Percentiles rank a stretch among this genome's conserved stretches.
Evolutionary conservation across 495 filamentous ascomycete species (phyloP).

Genomic region (Penicillium odoratum): DNA sequence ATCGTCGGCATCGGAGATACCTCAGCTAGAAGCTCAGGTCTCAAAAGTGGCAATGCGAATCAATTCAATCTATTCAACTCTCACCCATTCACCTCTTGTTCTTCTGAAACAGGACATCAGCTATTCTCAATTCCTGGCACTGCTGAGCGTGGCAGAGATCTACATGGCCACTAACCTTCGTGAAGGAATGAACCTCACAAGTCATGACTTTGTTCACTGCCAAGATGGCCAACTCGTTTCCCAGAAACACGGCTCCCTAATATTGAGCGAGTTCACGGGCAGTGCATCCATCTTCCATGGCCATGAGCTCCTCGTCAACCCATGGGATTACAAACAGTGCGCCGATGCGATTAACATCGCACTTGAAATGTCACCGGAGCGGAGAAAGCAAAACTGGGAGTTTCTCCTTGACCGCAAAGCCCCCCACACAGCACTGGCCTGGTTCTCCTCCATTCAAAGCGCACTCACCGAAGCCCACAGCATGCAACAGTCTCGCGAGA

Average conservation of each 20-base stretch:
- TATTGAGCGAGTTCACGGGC: constrained; percentile 93
- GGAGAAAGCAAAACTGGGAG: constrained; percentile 69
- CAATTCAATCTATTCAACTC: constrained; percentile 75
- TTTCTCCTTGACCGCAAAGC: constrained; percentile 68
- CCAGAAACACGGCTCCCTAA: constrained; percentile 78
- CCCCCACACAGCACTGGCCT: constrained; percentile 71
- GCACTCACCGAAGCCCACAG: constrained; percentile 62
- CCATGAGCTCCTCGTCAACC: constrained; percentile 73
- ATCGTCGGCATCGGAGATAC: constrained; percentile 73
- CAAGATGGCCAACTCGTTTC: constrained; percentile 68
- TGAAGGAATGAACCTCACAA: constrained; percentile 89
- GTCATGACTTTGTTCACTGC: constrained; percentile 83
- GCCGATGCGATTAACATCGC: constrained; percentile 74
- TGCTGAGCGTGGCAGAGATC: constrained; percentile 77
- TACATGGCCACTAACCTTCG: constrained; percentile 86
- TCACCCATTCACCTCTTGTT: constrained; percentile 80
- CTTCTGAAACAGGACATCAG: constrained; percentile 89
- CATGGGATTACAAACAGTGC: constrained; percentile 84
- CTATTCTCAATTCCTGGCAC: constrained; percentile 79
- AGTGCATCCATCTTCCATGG: constrained; percentile 77
- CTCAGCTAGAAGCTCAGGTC: constrained; percentile 76
- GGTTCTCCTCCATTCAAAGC: constrained; percentile 64
- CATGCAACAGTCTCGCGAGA: constrained; percentile 68
- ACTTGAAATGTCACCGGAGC: constrained; percentile 69
- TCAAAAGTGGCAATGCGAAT: constrained; percentile 85